phyloP scores from a whole-genome alignment of 1,139 yeast species.

The Geotrichum carabidarum region DNA sequence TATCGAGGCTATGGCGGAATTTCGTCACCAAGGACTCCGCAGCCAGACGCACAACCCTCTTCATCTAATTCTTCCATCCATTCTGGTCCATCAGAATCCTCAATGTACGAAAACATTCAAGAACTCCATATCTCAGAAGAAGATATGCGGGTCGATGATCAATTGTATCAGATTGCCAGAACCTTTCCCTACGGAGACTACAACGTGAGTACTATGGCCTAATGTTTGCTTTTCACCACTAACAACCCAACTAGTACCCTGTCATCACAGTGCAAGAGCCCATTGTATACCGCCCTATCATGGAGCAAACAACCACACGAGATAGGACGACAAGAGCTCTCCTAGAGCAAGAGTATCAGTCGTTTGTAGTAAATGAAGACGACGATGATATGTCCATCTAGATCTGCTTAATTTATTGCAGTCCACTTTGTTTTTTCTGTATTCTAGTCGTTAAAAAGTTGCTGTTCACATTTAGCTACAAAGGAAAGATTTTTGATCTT shows the following conservation, averaged over 20 bases:
- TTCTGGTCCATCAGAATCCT: not conserved
- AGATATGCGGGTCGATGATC: constrained; percentile 43
- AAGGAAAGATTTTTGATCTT: too few species aligned
- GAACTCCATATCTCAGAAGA: constrained; percentile 24
- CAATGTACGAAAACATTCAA: not conserved
- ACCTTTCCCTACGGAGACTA: constrained; percentile 50
- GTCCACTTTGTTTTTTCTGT: too few species aligned
- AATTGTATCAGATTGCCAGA: constrained; percentile 42
- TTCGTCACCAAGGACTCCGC: not conserved
- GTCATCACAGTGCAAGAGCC: constrained; percentile 48
- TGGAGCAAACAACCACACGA: constrained; percentile 21
- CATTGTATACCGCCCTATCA: constrained; percentile 36
- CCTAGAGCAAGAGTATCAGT: constrained; percentile 18
- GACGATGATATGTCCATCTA: not conserved
- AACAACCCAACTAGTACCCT: constrained; percentile 39
- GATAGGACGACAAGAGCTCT: constrained; percentile 12
- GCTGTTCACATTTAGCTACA: too few species aligned
- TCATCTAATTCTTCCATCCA: not conserved
- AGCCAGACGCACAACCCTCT: not conserved
- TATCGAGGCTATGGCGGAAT: not conserved
- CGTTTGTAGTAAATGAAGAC: constrained; percentile 11
- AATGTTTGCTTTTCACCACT: not conserved
- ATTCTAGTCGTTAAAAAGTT: too few species aligned
- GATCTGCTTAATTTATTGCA: too few species aligned
- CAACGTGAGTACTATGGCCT: constrained; percentile 30